These are phyloP conservation scores for Blastobotrys chiropterorum DNA, from an alignment of 805 yeast species.

Conservation along the genomic window DNA sequence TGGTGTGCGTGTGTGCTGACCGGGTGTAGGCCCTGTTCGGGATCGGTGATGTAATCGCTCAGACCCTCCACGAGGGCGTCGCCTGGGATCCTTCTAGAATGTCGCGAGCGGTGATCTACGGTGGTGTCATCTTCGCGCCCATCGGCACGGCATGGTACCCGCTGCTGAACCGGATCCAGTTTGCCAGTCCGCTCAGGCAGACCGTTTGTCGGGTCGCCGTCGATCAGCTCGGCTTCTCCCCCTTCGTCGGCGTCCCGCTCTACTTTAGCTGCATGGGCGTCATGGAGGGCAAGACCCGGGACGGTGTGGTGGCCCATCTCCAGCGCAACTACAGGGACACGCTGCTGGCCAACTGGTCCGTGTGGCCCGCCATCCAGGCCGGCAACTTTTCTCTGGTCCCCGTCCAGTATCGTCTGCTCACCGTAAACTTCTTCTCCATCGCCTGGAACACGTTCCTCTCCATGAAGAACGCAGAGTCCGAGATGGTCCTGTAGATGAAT, in stretches of 20 bases:
- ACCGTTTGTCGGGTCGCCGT: conserved; percentile 48
- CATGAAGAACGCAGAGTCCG: conserved; percentile 37
- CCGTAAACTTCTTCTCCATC: conserved; percentile 65
- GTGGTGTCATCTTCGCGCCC: conserved; percentile 69
- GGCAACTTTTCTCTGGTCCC: conserved; percentile 71
- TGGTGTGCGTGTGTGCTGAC: conserved; percentile 20
- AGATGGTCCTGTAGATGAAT: not conserved
- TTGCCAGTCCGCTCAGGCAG: conserved; percentile 25
- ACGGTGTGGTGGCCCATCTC: conserved; percentile 33
- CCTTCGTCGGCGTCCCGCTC: conserved; percentile 58
- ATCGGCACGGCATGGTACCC: conserved; percentile 69
- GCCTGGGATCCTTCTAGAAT: conserved; percentile 47
- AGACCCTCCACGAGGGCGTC: conserved; percentile 26
- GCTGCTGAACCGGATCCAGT: conserved; percentile 40
- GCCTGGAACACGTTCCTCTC: conserved; percentile 83
- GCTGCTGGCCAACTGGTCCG: conserved; percentile 66
- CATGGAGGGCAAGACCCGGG: conserved; percentile 48
- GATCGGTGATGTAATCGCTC: conserved; percentile 71
- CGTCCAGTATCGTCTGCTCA: conserved; percentile 55
- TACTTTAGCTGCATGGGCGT: conserved; percentile 64
- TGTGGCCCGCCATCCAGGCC: conserved; percentile 83
- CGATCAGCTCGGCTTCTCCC: conserved; percentile 77
- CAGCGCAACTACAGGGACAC: conserved; percentile 47
- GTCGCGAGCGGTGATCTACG: conserved; percentile 59
- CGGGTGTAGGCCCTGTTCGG: conserved; percentile 45